These are phyloP conservation scores for Myriosclerotinia curreyana DNA, from an alignment of 2,329 filamentous ascomycete species.

Conservation along the genomic window DNA sequence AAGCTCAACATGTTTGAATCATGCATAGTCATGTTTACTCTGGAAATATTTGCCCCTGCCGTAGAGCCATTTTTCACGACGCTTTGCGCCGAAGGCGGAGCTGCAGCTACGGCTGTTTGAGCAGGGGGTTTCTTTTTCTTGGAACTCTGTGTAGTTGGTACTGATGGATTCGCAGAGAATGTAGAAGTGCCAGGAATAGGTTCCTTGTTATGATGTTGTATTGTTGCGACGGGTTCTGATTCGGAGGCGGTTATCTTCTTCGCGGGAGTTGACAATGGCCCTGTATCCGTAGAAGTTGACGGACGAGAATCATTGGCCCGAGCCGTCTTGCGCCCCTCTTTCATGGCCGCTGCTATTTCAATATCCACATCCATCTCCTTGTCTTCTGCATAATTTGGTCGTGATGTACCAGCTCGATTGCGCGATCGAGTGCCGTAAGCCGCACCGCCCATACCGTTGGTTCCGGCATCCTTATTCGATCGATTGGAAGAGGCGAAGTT, in stretches of 20 bases:
- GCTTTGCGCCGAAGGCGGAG: slow-evolving; percentile 21
- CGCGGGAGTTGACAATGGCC: slow-evolving; percentile 33
- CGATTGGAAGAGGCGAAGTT: slow-evolving; percentile 47
- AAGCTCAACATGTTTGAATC: slow-evolving; percentile 90
- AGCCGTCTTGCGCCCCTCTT: slow-evolving; percentile 57
- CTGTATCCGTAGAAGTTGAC: slow-evolving; percentile 25
- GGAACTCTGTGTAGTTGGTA: slow-evolving; percentile 48
- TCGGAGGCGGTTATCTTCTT: slow-evolving; percentile 43
- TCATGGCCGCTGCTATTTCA: slow-evolving; percentile 60
- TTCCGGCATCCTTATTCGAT: slow-evolving; percentile 48
- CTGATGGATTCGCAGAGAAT: slow-evolving; percentile 49
- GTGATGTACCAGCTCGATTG: slow-evolving; percentile 74
- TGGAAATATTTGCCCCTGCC: slow-evolving; percentile 25
- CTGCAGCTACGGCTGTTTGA: slow-evolving; percentile 29
- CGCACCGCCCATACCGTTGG: slow-evolving; percentile 24
- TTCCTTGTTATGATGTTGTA: slow-evolving; percentile 43
- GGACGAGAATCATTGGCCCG: slow-evolving; percentile 34
- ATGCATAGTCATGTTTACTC: slow-evolving; percentile 37
- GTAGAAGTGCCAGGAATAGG: slow-evolving; percentile 57
- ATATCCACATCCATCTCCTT: slow-evolving; percentile 88
- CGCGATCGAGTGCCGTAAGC: slow-evolving; percentile 90
- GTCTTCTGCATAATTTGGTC: slow-evolving; percentile 94
- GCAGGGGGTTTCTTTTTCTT: slow-evolving; percentile 80
- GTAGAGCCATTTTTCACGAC: slow-evolving; percentile 22
- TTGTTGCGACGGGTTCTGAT: slow-evolving; percentile 32